A percentile compares a stretch with the other conserved stretches of the same genome.
These are phyloP conservation scores for Leishmania braziliensis DNA, from an alignment of 208 protist species.

Conservation along the genomic window DNA sequence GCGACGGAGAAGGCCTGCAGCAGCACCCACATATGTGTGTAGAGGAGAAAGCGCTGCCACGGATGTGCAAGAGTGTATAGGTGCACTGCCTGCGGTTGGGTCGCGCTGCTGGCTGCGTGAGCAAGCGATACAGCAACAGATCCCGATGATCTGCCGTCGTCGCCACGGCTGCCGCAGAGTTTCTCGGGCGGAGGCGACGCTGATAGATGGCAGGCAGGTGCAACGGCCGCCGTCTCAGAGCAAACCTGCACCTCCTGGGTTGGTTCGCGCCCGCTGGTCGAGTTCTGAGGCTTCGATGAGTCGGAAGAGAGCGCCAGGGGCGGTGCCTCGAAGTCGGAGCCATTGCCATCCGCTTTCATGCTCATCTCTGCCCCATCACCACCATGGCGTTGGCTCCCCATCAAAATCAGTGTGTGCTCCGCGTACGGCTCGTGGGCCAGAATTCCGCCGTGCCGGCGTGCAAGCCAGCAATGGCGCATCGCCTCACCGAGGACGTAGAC, in stretches of 20 bases:
- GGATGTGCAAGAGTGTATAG: neutral
- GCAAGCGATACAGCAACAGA: too few relatives aligned
- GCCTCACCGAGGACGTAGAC: constrained; percentile 44
- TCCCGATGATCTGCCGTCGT: too few relatives aligned
- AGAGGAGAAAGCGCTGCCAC: constrained; percentile 30
- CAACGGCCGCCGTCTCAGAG: too few relatives aligned
- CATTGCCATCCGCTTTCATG: too few relatives aligned
- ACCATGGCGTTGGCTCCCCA: neutral
- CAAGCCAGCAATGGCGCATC: constrained; percentile 7
- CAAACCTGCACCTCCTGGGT: too few relatives aligned
- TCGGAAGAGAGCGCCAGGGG: too few relatives aligned
- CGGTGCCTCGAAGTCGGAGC: too few relatives aligned
- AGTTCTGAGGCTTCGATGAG: too few relatives aligned
- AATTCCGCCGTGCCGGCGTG: neutral
- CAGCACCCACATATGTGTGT: constrained; percentile 60
- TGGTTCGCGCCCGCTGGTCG: too few relatives aligned
- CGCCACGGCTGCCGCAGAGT: neutral
- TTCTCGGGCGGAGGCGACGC: too few relatives aligned
- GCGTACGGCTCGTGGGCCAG: neutral
- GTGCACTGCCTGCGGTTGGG: neutral
- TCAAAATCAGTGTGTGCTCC: neutral
- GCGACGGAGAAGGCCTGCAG: constrained; percentile 48
- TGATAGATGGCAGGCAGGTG: too few relatives aligned
- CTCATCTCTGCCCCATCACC: too few relatives aligned
- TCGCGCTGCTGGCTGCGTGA: neutral